Percentiles rank a stretch among this genome's conserved stretches.
Evolutionary conservation across 257 asterid genomes (phyloP).

Genomic region (Nicotiana tomentosiformis): DNA sequence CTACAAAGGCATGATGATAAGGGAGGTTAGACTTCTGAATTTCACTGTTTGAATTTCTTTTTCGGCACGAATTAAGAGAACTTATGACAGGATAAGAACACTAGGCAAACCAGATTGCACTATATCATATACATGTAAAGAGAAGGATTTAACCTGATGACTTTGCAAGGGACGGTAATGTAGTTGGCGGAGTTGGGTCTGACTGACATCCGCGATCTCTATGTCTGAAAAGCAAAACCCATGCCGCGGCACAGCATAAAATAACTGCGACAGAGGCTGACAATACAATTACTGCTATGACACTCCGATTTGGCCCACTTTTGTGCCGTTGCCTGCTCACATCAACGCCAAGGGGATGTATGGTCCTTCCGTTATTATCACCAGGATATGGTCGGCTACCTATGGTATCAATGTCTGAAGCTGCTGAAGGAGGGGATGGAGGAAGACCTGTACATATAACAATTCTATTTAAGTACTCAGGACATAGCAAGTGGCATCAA

Average conservation of each 20-base stretch:
- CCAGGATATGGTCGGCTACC: constrained; percentile 67
- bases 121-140: background rate
- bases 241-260: constrained; percentile 50
- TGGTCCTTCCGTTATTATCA: constrained; percentile 45
- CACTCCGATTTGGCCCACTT: constrained; percentile 45
- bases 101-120: background rate
- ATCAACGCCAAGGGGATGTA: constrained; percentile 86
- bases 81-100: background rate
- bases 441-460: constrained; percentile 70
- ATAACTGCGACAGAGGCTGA: constrained; percentile 53
- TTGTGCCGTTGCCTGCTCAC: constrained; percentile 47
- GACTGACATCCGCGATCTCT: constrained; percentile 31
- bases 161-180: constrained; percentile 53
- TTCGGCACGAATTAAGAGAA: background rate
- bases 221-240: constrained; percentile 51
- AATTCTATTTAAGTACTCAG: background rate
- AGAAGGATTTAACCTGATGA: constrained; percentile 58
- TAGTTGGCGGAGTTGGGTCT: constrained; percentile 45
- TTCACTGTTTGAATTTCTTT: background rate
- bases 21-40: background rate
- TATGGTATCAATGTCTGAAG: constrained; percentile 47
- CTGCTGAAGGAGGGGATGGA: constrained; percentile 82
- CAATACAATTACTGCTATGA: constrained; percentile 52
- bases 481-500: background rate
- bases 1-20: background rate